A percentile compares a stretch with the other conserved stretches of the same genome.
Conservation (phyloP, 345 rosid genomes). For the Aquilaria sinensis region DNA sequence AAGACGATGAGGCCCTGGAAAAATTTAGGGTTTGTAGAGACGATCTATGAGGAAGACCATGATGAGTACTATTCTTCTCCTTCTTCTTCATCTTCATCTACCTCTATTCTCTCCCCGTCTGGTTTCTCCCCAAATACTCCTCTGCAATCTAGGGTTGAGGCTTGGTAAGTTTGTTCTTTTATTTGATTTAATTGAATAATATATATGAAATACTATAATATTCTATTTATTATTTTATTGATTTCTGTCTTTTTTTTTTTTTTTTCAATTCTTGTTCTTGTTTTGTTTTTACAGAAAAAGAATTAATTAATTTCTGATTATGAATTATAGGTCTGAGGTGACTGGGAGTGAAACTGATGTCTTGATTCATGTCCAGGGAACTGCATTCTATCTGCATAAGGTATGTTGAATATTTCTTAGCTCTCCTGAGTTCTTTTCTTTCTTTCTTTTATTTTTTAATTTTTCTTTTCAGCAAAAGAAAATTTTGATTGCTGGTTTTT, state of each 20-base stretch:
- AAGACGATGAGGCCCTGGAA: conserved; percentile 42
- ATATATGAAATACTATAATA: background rate
- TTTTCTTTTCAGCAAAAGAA: background rate
- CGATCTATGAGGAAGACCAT: conserved; percentile 79
- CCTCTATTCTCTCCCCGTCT: conserved; percentile 27
- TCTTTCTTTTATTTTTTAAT: too few species aligned
- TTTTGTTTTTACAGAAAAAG: background rate
- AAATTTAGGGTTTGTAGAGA: conserved; percentile 60
- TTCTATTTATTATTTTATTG: background rate
- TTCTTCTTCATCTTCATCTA: conserved; percentile 15
- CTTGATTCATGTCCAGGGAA: conserved; percentile 53
- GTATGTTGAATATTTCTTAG: conserved; percentile 17
- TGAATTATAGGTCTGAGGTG: conserved; percentile 40
- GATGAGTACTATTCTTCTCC: conserved; percentile 27
- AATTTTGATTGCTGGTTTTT: background rate
- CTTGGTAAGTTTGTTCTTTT: conserved; percentile 34
- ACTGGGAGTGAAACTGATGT: conserved; percentile 48
- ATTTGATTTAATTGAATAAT: background rate
- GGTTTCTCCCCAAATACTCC: conserved; percentile 26
- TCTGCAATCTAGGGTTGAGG: conserved; percentile 45
- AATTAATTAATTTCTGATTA: background rate
- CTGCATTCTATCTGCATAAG: conserved; percentile 71
- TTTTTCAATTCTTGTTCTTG: background rate
- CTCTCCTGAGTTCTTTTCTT: too few species aligned
- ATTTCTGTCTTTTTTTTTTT: background rate